Conservation (phyloP, 352 stramenopile species). For the Phytophthora cactorum region DNA sequence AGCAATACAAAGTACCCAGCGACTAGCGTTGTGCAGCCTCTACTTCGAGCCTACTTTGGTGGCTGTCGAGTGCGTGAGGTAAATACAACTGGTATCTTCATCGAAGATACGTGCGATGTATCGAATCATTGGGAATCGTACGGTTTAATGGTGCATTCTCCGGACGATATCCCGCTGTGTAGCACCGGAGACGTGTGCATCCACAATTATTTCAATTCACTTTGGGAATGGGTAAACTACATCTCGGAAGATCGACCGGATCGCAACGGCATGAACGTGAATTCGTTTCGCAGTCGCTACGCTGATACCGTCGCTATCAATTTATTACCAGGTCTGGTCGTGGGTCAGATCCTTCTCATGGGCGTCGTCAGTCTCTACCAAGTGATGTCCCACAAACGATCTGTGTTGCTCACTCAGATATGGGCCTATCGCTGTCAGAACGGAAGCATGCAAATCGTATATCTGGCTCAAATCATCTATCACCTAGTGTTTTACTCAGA, state of each 20-base stretch:
- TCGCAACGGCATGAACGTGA: conserved; percentile 13
- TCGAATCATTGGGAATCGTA: conserved; percentile 29
- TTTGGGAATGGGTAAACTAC: conserved; percentile 34
- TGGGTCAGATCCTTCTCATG: too few species aligned
- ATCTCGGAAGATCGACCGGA: background rate
- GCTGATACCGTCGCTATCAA: conserved; percentile 18
- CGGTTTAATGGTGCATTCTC: conserved; percentile 35
- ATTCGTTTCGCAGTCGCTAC: conserved; percentile 19
- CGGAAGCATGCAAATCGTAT: too few species aligned
- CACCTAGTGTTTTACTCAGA: too few species aligned
- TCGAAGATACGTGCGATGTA: conserved; percentile 20
- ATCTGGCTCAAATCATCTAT: too few species aligned
- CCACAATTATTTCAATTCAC: conserved; percentile 39
- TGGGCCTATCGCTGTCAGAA: too few species aligned
- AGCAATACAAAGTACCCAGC: conserved; percentile 18
- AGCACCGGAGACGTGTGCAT: conserved; percentile 24
- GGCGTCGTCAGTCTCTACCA: too few species aligned
- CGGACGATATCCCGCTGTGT: conserved; percentile 24
- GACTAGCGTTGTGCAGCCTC: conserved; percentile 14
- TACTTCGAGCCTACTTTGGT: conserved; percentile 27
- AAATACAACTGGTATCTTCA: too few species aligned
- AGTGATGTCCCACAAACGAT: too few species aligned
- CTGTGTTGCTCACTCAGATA: too few species aligned
- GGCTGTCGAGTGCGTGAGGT: conserved; percentile 27
- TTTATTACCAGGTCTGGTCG: conserved; percentile 21